Evolutionary conservation across 2,329 filamentous ascomycete genomes (phyloP), one percentile per base, ranked within the genome.

Genomic region (Fusarium sublunatum): DNA sequence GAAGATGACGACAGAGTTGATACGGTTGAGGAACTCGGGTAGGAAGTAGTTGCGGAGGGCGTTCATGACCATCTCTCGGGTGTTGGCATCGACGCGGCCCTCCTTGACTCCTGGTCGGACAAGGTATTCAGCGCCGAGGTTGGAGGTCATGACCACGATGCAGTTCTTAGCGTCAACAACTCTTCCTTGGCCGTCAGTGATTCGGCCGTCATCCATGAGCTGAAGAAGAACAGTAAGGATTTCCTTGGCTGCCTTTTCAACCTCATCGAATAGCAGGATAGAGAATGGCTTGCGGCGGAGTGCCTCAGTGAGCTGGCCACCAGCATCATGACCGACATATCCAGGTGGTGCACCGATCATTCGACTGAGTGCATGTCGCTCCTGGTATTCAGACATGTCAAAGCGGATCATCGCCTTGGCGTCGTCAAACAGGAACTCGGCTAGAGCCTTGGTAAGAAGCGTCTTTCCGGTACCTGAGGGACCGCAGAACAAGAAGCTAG

Each of bases 311-410:
- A 99, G 86, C 76, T 99, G 95, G 49, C 95, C 95, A 69, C 95
- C 95, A 29, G 95, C 88, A 73, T 99, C 95, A 75, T 99, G 94
- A 13, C 95, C 95, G 58, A 99, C 93, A 69, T 99, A 99, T 64
- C 95, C 95, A 5, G 95, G 95, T 19, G 95, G 95, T 19, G 95
- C 93, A 75, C 95, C 95, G 70, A 99, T 99, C 92, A 99, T 97
- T 59, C 95, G 88, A 75, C 92, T 96, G 12, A 99, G 86, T 1
- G 94, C 91, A 76, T 99, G 95, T 6, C 94, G 90, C 78, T 99
- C 95, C 78, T 99, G 96, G 77, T 99, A 99, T 78, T 99, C 95
- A 6, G 94, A 98, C 95, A 99, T 99, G 76, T 99, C 95, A 80
- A 99, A 96, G 35, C 95, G 91, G 71, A 99, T 97, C 95, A 99